These are phyloP conservation scores for Seiridium cupressi DNA, from an alignment of 2,329 filamentous ascomycete genomes.

Conservation along the genomic window DNA sequence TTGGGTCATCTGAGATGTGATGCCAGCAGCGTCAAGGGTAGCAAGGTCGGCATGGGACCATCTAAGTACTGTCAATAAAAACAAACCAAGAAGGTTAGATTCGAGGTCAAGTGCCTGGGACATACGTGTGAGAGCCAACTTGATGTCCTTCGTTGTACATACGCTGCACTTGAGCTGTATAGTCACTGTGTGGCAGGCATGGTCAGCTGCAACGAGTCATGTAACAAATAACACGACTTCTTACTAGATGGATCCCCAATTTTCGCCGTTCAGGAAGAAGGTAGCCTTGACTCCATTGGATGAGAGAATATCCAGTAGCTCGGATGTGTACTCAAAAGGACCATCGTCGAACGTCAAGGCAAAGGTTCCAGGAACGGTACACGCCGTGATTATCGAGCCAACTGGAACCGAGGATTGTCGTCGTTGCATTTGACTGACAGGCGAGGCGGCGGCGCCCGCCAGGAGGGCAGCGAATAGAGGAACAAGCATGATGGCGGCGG, in stretches of 20 bases:
- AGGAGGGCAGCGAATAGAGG: constrained; percentile 1
- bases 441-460: constrained; percentile 2
- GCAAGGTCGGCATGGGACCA: constrained; percentile 48
- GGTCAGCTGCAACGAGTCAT: background rate
- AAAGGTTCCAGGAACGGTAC: constrained; percentile 14
- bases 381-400: constrained; percentile 12
- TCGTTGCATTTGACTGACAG: background rate
- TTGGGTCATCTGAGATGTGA: constrained; percentile 40
- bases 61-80: too few relatives aligned
- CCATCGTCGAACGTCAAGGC: constrained; percentile 26
- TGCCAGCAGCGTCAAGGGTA: constrained; percentile 31
- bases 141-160: constrained; percentile 43
- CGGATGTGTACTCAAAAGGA: constrained; percentile 18
- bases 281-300: constrained; percentile 16
- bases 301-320: constrained; percentile 16
- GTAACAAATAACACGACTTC: background rate
- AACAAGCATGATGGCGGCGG: background rate
- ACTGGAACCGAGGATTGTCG: constrained; percentile 8
- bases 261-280: constrained; percentile 35
- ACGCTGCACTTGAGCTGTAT: constrained; percentile 23
- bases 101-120: constrained; percentile 12
- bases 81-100: too few relatives aligned
- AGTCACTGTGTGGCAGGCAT: background rate
- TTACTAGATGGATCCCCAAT: constrained; percentile 37
- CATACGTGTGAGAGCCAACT: constrained; percentile 44